Conservation (phyloP, 306 rosid genomes). For the Mimosa pudica region DNA sequence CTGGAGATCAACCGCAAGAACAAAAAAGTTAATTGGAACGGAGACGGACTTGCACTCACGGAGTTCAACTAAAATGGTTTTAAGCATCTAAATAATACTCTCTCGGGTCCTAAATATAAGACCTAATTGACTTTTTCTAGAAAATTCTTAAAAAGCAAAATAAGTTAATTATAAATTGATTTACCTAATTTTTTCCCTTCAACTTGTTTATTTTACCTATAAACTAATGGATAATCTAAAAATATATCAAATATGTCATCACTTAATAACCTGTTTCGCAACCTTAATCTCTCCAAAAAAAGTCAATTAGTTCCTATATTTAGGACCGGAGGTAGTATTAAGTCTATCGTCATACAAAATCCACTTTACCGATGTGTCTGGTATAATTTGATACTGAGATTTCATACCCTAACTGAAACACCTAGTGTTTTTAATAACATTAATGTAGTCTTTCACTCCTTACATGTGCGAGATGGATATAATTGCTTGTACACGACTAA, state of each 20-base stretch:
- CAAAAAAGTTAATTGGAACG: not conserved
- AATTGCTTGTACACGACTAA: not conserved
- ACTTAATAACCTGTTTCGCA: too few relatives aligned
- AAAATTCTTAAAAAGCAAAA: too few relatives aligned
- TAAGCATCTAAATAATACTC: not conserved
- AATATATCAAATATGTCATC: too few relatives aligned
- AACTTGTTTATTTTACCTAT: too few relatives aligned
- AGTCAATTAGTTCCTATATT: too few relatives aligned
- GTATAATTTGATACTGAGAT: constrained; percentile 2
- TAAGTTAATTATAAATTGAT: too few relatives aligned
- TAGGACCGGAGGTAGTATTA: too few relatives aligned
- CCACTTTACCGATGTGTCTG: not conserved
- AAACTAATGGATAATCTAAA: too few relatives aligned
- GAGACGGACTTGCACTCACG: not conserved
- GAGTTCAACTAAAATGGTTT: constrained; percentile 29
- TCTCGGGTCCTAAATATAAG: too few relatives aligned
- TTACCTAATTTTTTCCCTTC: too few relatives aligned
- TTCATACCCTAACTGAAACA: not conserved
- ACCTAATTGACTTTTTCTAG: too few relatives aligned
- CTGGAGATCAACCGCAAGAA: constrained; percentile 7
- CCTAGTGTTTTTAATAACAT: not conserved
- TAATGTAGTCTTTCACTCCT: not conserved
- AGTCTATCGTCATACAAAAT: constrained; percentile 6
- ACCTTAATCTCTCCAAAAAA: too few relatives aligned
- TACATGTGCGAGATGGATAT: not conserved